These are phyloP conservation scores for Suhomyces sp. DNA, from an alignment of 805 yeast genomes.

Conservation along the genomic window DNA sequence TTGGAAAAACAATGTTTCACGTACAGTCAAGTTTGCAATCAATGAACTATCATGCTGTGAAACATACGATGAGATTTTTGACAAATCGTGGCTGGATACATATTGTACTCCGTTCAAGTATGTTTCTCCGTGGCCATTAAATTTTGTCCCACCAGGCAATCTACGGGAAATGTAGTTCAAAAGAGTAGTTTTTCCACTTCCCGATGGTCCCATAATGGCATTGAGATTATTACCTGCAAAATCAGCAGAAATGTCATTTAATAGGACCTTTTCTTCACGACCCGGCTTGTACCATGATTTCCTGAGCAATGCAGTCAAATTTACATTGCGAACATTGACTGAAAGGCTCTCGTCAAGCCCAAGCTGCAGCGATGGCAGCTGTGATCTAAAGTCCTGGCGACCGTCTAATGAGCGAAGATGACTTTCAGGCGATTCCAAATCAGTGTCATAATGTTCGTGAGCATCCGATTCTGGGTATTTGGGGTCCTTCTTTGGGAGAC, in stretches of 20 bases:
- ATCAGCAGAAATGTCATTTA: constrained; percentile 28
- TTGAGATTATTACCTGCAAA: constrained; percentile 34
- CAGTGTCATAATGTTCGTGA: not conserved
- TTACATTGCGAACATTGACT: constrained; percentile 6
- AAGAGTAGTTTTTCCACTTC: constrained; percentile 44
- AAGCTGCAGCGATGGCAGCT: not conserved
- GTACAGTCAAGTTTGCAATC: constrained; percentile 21
- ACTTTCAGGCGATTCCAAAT: not conserved
- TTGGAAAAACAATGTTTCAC: constrained; percentile 25
- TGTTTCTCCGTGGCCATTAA: constrained; percentile 13
- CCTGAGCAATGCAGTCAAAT: not conserved
- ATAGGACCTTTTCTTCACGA: constrained; percentile 11
- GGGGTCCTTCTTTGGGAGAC: not conserved
- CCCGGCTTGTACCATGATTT: not conserved
- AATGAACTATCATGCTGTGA: constrained; percentile 24
- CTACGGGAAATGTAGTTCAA: constrained; percentile 30
- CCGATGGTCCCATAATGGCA: constrained; percentile 47
- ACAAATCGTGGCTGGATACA: constrained; percentile 13
- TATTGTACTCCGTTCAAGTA: constrained; percentile 13
- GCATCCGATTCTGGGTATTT: not conserved
- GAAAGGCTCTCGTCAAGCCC: not conserved
- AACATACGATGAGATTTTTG: constrained; percentile 22
- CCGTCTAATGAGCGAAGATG: not conserved
- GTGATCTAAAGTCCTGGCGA: not conserved
- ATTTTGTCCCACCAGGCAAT: constrained; percentile 11